These are phyloP conservation scores for Neurospora sp. DNA, from an alignment of 495 filamentous ascomycete species.

Conservation along the genomic window DNA sequence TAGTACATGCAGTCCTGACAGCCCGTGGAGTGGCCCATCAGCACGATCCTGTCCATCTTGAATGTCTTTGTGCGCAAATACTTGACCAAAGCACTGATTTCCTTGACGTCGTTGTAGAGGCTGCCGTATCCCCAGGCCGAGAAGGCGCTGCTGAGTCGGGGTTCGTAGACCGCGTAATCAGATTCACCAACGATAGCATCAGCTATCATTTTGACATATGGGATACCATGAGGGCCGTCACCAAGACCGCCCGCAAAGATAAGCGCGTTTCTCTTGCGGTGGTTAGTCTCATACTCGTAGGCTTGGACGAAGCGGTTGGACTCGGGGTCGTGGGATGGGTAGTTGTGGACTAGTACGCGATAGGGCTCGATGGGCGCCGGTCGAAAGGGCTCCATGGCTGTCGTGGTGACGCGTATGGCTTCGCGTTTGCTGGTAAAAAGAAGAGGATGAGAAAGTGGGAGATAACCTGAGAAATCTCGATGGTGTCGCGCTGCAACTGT, in stretches of 20 bases:
- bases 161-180: slow-evolving; percentile 33
- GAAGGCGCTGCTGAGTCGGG: slow-evolving; percentile 44
- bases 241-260: slow-evolving; percentile 80
- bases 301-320: background rate
- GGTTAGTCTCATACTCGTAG: slow-evolving; percentile 2
- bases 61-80: slow-evolving; percentile 45
- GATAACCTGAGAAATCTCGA: background rate
- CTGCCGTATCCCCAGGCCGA: slow-evolving; percentile 61
- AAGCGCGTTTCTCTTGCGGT: slow-evolving; percentile 45
- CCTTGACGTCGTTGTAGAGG: slow-evolving; percentile 60
- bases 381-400: background rate
- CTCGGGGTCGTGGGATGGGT: background rate
- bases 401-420: background rate
- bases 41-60: slow-evolving; percentile 51
- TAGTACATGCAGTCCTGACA: slow-evolving; percentile 80
- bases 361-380: background rate
- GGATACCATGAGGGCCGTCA: slow-evolving; percentile 66
- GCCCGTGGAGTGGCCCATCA: slow-evolving; percentile 81
- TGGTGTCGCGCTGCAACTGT: background rate
- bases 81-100: slow-evolving; percentile 60
- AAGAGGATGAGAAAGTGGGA: background rate
- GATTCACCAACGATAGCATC: slow-evolving; percentile 29
- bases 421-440: background rate
- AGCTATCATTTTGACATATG: slow-evolving; percentile 54
- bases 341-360: background rate